phyloP scores from a whole-genome alignment of 208 protist species.

The Trichomonas vaginalis region DNA sequence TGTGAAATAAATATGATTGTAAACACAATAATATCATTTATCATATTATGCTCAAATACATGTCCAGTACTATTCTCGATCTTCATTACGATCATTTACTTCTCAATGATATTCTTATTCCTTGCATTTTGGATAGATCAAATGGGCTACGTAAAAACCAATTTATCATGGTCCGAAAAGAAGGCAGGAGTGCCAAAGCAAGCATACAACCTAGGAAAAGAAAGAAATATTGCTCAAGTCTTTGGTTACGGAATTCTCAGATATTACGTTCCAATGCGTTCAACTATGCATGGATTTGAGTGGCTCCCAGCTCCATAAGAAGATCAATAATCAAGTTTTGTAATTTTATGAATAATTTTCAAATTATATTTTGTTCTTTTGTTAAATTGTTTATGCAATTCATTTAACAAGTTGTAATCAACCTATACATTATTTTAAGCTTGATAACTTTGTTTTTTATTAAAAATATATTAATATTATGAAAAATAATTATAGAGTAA shows the following conservation, averaged over 20 bases:
- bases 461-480: no score
- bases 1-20: not conserved
- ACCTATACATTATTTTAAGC: no score
- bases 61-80: not conserved
- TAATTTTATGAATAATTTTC: no score
- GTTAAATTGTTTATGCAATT: no score
- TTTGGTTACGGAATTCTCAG: not conserved
- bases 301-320: no score
- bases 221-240: not conserved
- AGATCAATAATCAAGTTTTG: no score
- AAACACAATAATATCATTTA: not conserved
- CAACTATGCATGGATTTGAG: not conserved
- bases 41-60: not conserved
- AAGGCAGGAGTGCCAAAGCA: not conserved
- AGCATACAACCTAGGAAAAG: not conserved
- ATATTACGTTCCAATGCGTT: not conserved
- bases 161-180: not conserved
- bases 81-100: not conserved
- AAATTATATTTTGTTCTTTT: no score
- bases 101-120: not conserved
- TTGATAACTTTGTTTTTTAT: no score
- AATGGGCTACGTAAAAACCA: not conserved
- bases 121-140: not conserved
- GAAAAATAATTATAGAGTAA: no score
- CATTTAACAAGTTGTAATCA: no score